These are phyloP conservation scores for Geoglossum glabrum DNA, from an alignment of 495 filamentous ascomycete genomes.

Conservation along the genomic window DNA sequence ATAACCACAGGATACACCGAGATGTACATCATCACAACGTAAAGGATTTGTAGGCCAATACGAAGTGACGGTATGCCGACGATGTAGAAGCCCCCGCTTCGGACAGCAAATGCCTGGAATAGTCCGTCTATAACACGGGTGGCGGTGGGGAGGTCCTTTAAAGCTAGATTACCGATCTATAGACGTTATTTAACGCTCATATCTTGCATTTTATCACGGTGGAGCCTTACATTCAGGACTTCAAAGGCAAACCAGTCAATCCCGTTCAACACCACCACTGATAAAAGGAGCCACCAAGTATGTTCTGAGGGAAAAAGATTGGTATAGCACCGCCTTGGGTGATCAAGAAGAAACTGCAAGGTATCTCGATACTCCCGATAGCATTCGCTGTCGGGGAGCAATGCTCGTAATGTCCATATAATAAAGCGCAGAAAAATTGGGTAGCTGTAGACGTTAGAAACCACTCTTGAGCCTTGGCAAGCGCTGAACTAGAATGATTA, in stretches of 20 bases:
- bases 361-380: slow-evolving; percentile 38
- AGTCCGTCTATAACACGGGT: slow-evolving; percentile 55
- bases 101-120: slow-evolving; percentile 69
- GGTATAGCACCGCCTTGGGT: slow-evolving; percentile 64
- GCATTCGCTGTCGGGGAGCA: slow-evolving; percentile 23
- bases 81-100: slow-evolving; percentile 69
- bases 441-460: slow-evolving; percentile 21
- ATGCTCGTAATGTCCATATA: slow-evolving; percentile 38
- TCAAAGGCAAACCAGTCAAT: slow-evolving; percentile 72
- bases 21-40: slow-evolving; percentile 88
- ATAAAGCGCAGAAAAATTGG: slow-evolving; percentile 64
- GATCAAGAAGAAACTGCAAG: slow-evolving; percentile 58
- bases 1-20: slow-evolving; percentile 43
- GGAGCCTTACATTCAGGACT: slow-evolving; percentile 34
- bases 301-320: slow-evolving; percentile 59
- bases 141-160: slow-evolving; percentile 33
- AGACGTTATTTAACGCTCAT: background rate
- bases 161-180: slow-evolving; percentile 40
- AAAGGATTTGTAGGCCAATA: slow-evolving; percentile 56
- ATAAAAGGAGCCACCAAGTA: slow-evolving; percentile 62
- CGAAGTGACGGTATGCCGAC: slow-evolving; percentile 49
- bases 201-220: background rate
- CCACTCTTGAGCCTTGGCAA: background rate
- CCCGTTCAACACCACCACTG: slow-evolving; percentile 54
- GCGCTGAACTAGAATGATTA: background rate